Percentiles rank a stretch among this genome's conserved stretches.
phyloP scores from a whole-genome alignment of 1,284 basidiomycete genomes.

The Puccinia coronata region DNA sequence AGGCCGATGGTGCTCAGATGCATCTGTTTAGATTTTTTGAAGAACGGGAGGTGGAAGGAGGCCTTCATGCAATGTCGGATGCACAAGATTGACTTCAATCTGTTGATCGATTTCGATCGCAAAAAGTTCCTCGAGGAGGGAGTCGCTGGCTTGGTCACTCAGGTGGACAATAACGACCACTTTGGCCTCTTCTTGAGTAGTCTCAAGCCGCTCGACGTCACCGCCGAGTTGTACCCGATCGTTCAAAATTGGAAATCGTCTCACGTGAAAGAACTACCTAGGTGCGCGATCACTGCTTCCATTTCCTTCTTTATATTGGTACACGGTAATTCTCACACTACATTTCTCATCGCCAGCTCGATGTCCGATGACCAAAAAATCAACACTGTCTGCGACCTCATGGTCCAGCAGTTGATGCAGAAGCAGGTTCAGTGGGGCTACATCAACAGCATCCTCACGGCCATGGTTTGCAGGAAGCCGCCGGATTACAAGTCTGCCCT shows the following conservation, averaged over 20 bases:
- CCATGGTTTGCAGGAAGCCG: constrained; percentile 86
- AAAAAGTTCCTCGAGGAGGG: constrained; percentile 67
- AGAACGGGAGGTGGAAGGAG: constrained; percentile 66
- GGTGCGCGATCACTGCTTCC: neutral
- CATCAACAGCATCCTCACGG: constrained; percentile 85
- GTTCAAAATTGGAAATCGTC: constrained; percentile 30
- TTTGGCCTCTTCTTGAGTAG: constrained; percentile 88
- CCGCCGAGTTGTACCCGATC: constrained; percentile 31
- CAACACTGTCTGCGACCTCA: constrained; percentile 73
- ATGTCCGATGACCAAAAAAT: constrained; percentile 63
- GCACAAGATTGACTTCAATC: constrained; percentile 86
- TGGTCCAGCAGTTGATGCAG: constrained; percentile 73
- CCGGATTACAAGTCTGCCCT: constrained; percentile 88
- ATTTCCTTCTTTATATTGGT: neutral
- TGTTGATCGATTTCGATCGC: constrained; percentile 78
- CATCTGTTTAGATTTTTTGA: constrained; percentile 62
- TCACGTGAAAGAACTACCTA: neutral
- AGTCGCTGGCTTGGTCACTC: constrained; percentile 72
- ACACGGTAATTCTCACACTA: neutral
- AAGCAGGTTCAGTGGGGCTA: constrained; percentile 72
- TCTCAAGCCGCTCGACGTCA: constrained; percentile 65
- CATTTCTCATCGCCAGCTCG: constrained; percentile 39
- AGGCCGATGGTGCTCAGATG: constrained; percentile 81
- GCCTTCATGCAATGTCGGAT: constrained; percentile 89
- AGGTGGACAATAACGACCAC: constrained; percentile 85